These are phyloP conservation scores for Penicillium sp. DNA, from an alignment of 2,329 filamentous ascomycete genomes.

Conservation along the genomic window DNA sequence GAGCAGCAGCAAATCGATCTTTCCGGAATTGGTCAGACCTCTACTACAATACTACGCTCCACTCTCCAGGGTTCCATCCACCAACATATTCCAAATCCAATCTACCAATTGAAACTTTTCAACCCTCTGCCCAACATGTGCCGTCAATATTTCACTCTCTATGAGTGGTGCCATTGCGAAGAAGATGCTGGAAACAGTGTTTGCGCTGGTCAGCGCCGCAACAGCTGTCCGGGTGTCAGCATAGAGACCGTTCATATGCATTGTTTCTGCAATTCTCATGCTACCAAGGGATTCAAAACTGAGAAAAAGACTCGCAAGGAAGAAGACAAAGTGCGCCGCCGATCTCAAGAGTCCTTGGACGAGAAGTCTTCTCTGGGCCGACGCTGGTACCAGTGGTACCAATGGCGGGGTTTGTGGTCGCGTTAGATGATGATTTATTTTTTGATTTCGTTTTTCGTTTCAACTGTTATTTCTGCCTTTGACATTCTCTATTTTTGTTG, in stretches of 20 bases:
- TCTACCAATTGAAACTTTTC: background rate
- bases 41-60: background rate
- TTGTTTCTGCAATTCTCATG: conserved; percentile 40
- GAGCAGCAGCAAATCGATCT: background rate
- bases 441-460: conserved; percentile 1
- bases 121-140: conserved; percentile 29
- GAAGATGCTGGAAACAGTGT: conserved; percentile 33
- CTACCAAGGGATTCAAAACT: conserved; percentile 32
- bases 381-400: conserved; percentile 32
- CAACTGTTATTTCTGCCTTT: conserved; percentile 2
- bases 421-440: conserved; percentile 9
- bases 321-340: conserved; percentile 21
- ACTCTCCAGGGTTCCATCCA: background rate
- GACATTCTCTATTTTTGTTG: background rate
- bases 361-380: conserved; percentile 26
- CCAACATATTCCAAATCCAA: background rate
- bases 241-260: conserved; percentile 42
- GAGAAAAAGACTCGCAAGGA: conserved; percentile 32
- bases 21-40: background rate
- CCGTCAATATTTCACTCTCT: conserved; percentile 38
- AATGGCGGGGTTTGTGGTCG: conserved; percentile 28
- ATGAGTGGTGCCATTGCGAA: conserved; percentile 42
- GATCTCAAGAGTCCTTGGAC: conserved; percentile 23
- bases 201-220: conserved; percentile 29
- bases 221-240: conserved; percentile 31